Evolutionary conservation across 2,329 filamentous ascomycete genomes (phyloP).

Genomic region (Colletotrichum spinosum): DNA sequence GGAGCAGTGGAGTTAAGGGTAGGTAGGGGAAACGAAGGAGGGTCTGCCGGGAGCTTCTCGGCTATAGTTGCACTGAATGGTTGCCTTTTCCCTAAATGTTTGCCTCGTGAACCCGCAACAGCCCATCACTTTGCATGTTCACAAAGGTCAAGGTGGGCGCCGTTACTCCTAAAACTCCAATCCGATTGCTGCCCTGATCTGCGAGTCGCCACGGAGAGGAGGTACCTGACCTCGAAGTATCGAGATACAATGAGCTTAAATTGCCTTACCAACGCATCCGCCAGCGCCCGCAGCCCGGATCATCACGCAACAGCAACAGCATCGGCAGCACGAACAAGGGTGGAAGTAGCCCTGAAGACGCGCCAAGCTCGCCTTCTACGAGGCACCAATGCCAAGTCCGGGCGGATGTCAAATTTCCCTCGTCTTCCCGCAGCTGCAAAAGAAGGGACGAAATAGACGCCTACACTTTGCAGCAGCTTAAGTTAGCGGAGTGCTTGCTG

Average conservation of each 20-base stretch:
- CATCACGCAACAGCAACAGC: not conserved
- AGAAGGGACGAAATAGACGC: slow-evolving; percentile 11
- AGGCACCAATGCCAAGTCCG: slow-evolving; percentile 11
- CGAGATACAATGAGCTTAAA: slow-evolving; percentile 6
- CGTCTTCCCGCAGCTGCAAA: slow-evolving; percentile 10
- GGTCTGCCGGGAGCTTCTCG: slow-evolving; percentile 13
- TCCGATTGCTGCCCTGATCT: not conserved
- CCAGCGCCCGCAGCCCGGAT: slow-evolving; percentile 4
- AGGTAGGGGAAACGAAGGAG: slow-evolving; percentile 8
- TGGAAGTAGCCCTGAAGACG: no score
- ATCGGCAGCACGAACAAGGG: not conserved
- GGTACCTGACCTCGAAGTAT: slow-evolving; percentile 6
- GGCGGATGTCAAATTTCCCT: not conserved
- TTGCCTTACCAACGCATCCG: slow-evolving; percentile 3
- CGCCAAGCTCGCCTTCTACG: not conserved
- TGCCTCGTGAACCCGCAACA: no score
- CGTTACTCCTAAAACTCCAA: no score
- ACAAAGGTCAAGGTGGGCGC: no score
- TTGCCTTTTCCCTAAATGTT: no score
- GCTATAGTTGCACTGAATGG: slow-evolving; percentile 18
- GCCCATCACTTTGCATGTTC: no score
- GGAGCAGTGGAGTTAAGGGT: slow-evolving; percentile 26
- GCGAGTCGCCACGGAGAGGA: not conserved
- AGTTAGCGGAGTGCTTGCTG: no score
- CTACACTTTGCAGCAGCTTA: slow-evolving; percentile 1